Base-by-base conservation (phyloP, 306 rosid species). In the Lablab purpureus region DNA sequence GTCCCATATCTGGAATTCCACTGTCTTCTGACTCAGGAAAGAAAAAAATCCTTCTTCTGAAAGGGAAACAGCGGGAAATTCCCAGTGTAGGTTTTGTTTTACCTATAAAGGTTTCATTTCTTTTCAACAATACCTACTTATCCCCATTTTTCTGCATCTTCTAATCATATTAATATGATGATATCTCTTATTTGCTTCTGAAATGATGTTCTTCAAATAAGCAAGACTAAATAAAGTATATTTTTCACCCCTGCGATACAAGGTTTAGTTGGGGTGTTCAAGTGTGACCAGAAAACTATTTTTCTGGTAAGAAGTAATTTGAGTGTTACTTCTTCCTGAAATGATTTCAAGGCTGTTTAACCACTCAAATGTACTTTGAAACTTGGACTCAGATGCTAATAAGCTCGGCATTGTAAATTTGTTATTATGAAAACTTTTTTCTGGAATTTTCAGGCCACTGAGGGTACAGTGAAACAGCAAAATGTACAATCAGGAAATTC, bases 41-140 rank as follows among this genome's bases (percentile, higher is more conserved):
- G 92, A 93, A 89, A 80, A 95, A 87, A 80, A 56, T 88, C 77
- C 90, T 95, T 64, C 98, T 95, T 70, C 88, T 91, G 46, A 91
- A 94, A 87, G 98, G 97, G 41, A 94, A 91, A 84, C 93, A 87
- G 74, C 91, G 85, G 67, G 97, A 93, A 84, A 79, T 80, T 58
- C 72, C 91, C 69, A 86, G 67, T 69, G 96, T 95, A 76, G 73
- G 90, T 77, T 74, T 59, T 23, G 7, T 36, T 51, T 51, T 73
- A 54, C 41, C 18, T 13, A 0, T 30, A 10, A 37, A 77, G 23
- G 46, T 51, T 51, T 45, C 74, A 10, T 75, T 77, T 70, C 65
- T 41, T 54, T 77, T 70, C 15, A 27, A 12, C 15, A 7, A 41
- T 72, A 36, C 13, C n/a, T 52, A 49, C 74, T 77, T 14, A 14